A percentile compares a stretch with the other conserved stretches of the same genome.
These are phyloP conservation scores for Hyaloperonospora arabidopsidis DNA, from an alignment of 352 stramenopile genomes.

Conservation along the genomic window DNA sequence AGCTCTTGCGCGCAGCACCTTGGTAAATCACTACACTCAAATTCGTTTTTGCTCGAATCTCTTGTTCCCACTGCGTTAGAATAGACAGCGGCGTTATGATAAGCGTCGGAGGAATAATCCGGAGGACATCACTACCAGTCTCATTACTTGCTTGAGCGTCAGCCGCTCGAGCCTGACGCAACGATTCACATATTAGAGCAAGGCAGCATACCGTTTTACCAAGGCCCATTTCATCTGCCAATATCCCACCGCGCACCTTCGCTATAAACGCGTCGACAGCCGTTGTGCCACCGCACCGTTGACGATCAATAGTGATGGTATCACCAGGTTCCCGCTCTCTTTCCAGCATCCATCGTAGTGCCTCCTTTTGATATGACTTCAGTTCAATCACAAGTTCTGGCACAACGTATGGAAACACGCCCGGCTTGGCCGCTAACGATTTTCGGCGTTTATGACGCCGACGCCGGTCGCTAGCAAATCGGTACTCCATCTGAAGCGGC, in stretches of 20 bases:
- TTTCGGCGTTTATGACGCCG: slow-evolving; percentile 38
- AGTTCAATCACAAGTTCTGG: slow-evolving; percentile 57
- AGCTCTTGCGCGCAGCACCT: slow-evolving; percentile 50
- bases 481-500: slow-evolving; percentile 52
- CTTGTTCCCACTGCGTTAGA: slow-evolving; percentile 76
- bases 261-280: slow-evolving; percentile 33
- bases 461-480: slow-evolving; percentile 43
- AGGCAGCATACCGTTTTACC: slow-evolving; percentile 88
- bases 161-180: slow-evolving; percentile 34
- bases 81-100: slow-evolving; percentile 83
- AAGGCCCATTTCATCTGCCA: slow-evolving; percentile 86
- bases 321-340: slow-evolving; percentile 33
- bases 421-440: slow-evolving; percentile 31
- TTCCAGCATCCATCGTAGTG: slow-evolving; percentile 85
- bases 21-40: slow-evolving; percentile 72
- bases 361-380: slow-evolving; percentile 74
- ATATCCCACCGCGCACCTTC: slow-evolving; percentile 60
- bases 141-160: slow-evolving; percentile 22
- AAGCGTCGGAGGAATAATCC: slow-evolving; percentile 49
- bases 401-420: slow-evolving; percentile 35
- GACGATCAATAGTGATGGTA: slow-evolving; percentile 27
- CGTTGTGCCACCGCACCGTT: slow-evolving; percentile 23
- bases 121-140: slow-evolving; percentile 25
- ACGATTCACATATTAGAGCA: slow-evolving; percentile 61
- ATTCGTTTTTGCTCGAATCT: slow-evolving; percentile 74